These are phyloP conservation scores for Persicaria tinctoria DNA, from an alignment of 148 eudicot species.

Conservation along the genomic window DNA sequence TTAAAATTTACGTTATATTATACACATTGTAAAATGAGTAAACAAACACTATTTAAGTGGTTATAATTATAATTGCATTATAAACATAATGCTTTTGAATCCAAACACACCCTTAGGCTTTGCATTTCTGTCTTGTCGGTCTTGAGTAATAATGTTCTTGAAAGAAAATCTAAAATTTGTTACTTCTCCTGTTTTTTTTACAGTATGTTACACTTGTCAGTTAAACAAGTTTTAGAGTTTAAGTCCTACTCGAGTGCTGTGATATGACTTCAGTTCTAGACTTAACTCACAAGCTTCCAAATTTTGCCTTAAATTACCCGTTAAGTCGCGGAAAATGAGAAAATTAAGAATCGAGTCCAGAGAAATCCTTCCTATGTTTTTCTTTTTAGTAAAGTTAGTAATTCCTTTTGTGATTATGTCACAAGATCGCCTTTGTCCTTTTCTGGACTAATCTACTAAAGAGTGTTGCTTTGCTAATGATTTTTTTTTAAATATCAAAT, in stretches of 20 bases:
- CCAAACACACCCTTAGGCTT: too few species aligned
- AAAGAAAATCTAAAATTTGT: not conserved
- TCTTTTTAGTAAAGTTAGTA: not conserved
- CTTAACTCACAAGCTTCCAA: not conserved
- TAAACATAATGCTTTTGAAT: too few species aligned
- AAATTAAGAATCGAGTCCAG: not conserved
- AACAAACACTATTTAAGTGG: too few species aligned
- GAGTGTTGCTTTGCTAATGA: not conserved
- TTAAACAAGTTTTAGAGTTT: not conserved
- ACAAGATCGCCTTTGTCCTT: not conserved
- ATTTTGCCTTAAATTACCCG: not conserved
- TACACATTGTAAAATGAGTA: too few species aligned
- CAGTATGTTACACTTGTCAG: not conserved
- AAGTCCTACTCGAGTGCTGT: not conserved
- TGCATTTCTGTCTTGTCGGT: too few species aligned
- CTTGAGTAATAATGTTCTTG: not conserved
- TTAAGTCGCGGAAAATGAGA: not conserved
- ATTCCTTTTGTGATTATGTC: not conserved
- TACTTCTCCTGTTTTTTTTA: not conserved
- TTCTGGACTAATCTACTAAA: not conserved
- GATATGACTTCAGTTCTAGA: not conserved
- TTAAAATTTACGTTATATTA: too few species aligned
- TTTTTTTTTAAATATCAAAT: not conserved
- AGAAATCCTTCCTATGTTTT: not conserved
- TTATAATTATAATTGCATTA: too few species aligned